Conservation (phyloP, 2,329 filamentous ascomycete genomes). For the Diaporthe longicolla region DNA sequence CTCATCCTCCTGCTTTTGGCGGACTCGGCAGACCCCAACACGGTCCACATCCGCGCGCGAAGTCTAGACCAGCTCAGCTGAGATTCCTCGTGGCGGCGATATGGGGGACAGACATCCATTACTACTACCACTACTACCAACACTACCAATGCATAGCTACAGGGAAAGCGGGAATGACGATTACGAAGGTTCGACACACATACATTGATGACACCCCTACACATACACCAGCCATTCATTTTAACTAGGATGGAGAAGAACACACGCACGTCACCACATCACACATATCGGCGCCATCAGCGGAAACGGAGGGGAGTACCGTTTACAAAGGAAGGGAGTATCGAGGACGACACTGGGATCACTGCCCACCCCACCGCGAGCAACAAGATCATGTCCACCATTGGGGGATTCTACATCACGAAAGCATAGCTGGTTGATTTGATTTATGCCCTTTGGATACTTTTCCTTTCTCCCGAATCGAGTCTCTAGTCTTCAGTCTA, state of each 20-base stretch:
- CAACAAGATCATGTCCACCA: neutral
- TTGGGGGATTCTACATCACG: neutral
- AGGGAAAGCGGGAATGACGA: constrained; percentile 29
- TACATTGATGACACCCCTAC: neutral
- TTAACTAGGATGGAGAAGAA: constrained; percentile 6
- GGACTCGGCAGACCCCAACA: neutral
- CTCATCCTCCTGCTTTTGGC: neutral
- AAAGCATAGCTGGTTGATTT: constrained; percentile 30
- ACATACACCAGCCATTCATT: constrained; percentile 36
- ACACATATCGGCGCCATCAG: constrained; percentile 16
- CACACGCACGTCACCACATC: neutral
- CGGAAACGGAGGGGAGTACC: neutral
- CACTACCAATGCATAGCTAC: constrained; percentile 35
- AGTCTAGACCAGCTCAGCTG: neutral
- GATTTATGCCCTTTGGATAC: neutral
- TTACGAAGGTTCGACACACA: constrained; percentile 33
- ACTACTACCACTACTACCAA: neutral
- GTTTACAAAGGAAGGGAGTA: constrained; percentile 28
- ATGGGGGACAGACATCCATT: constrained; percentile 10
- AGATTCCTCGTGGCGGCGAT: neutral
- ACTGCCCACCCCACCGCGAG: neutral
- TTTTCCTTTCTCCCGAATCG: neutral
- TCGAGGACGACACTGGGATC: neutral
- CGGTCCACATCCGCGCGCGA: neutral
- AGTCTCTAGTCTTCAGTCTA: constrained; percentile 33